Conservation (phyloP, 345 rosid species). For the Ricinus communis region DNA sequence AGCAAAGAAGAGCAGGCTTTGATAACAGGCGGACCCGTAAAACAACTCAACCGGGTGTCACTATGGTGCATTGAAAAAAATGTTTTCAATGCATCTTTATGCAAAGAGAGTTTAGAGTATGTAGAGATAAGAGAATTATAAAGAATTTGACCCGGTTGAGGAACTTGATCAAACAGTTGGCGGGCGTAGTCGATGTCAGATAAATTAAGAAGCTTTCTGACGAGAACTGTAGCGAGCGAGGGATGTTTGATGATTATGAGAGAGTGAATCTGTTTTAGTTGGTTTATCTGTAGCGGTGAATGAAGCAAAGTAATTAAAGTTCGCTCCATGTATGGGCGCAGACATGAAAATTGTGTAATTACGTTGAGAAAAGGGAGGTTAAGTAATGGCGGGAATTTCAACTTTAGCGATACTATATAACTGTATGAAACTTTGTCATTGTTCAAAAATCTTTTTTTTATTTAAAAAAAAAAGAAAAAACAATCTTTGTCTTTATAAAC, state of each 20-base stretch:
- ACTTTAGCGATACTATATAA: no score
- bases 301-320: constrained; percentile 5
- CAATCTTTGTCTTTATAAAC: no score
- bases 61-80: constrained; percentile 3
- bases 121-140: constrained; percentile 4
- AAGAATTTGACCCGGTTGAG: constrained; percentile 5
- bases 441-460: no score
- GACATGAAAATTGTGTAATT: no score
- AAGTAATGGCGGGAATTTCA: no score
- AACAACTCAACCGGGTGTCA: neutral
- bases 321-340: neutral
- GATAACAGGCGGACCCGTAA: constrained; percentile 12
- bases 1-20: constrained; percentile 9
- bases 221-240: constrained; percentile 1
- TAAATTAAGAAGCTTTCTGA: neutral
- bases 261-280: constrained; percentile 9
- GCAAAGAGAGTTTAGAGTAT: constrained; percentile 3
- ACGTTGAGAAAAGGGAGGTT: no score
- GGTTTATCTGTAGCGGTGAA: neutral
- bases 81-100: neutral
- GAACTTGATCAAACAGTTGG: constrained; percentile 9
- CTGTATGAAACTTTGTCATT: no score
- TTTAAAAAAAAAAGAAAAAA: no score
- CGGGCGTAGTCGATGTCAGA: neutral
- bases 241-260: neutral